These are phyloP conservation scores for Parathielavia hyrcaniae DNA, from an alignment of 495 filamentous ascomycete genomes.

Conservation along the genomic window DNA sequence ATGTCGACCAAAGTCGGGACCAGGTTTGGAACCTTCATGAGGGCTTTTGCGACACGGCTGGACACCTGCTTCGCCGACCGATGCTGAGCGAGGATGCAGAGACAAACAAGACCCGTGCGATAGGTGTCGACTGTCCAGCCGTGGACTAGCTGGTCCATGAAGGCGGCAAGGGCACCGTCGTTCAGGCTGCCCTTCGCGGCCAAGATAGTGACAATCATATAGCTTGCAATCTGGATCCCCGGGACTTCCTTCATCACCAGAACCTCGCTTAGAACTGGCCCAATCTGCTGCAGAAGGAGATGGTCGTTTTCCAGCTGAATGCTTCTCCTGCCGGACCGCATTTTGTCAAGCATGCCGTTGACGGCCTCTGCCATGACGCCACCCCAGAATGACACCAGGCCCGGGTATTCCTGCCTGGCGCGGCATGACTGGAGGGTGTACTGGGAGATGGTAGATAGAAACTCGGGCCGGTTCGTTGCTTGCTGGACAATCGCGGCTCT, in stretches of 20 bases:
- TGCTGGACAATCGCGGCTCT: slow-evolving; percentile 74
- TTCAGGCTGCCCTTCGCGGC: slow-evolving; percentile 71
- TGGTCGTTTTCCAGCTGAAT: slow-evolving; percentile 69
- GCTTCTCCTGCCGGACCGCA: slow-evolving; percentile 61
- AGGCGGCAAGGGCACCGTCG: slow-evolving; percentile 63
- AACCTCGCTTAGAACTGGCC: slow-evolving; percentile 69
- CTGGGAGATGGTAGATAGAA: slow-evolving; percentile 65
- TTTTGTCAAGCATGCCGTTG: slow-evolving; percentile 67
- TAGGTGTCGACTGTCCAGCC: slow-evolving; percentile 68
- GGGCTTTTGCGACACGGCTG: slow-evolving; percentile 57
- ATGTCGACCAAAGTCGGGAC: slow-evolving; percentile 54
- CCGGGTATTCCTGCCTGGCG: slow-evolving; percentile 62
- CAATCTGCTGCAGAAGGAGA: slow-evolving; percentile 64
- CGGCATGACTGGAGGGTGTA: slow-evolving; percentile 66
- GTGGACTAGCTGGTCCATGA: slow-evolving; percentile 79
- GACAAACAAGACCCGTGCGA: slow-evolving; percentile 67
- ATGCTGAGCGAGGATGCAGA: slow-evolving; percentile 73
- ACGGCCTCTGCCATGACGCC: slow-evolving; percentile 74
- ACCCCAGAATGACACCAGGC: slow-evolving; percentile 81
- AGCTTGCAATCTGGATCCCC: slow-evolving; percentile 74
- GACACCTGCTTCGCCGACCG: slow-evolving; percentile 62
- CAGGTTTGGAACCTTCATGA: slow-evolving; percentile 59
- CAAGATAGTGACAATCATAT: slow-evolving; percentile 81
- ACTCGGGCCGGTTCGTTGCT: slow-evolving; percentile 61
- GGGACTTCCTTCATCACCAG: slow-evolving; percentile 65